These are phyloP conservation scores for Globisporangium takayamanum DNA, from an alignment of 352 stramenopile genomes.

Conservation along the genomic window DNA sequence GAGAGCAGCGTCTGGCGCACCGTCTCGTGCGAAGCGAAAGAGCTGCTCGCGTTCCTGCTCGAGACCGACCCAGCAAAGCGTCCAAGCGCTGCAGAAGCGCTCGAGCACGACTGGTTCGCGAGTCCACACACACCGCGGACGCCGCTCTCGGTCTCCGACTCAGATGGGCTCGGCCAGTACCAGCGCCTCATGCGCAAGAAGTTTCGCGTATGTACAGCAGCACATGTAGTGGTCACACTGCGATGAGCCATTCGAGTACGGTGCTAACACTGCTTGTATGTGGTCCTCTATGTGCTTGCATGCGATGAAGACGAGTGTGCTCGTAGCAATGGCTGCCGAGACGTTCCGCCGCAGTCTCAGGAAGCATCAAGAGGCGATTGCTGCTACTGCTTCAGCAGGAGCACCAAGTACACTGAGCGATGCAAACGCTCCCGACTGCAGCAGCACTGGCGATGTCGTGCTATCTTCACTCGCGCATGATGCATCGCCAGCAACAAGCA, in stretches of 20 bases:
- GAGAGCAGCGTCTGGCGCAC: slow-evolving; percentile 29
- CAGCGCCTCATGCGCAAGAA: slow-evolving; percentile 54
- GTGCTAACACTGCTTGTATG: neutral
- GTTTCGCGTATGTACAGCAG: slow-evolving; percentile 35
- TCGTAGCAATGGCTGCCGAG: slow-evolving; percentile 49
- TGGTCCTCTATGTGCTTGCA: neutral
- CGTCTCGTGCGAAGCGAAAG: slow-evolving; percentile 47
- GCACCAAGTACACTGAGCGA: neutral
- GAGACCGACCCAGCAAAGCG: slow-evolving; percentile 21
- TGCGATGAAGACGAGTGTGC: slow-evolving; percentile 36
- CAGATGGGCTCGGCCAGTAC: slow-evolving; percentile 46
- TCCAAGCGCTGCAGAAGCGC: slow-evolving; percentile 26
- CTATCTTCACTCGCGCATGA: neutral
- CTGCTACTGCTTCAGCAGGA: neutral
- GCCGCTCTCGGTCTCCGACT: slow-evolving; percentile 43
- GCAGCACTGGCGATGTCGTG: too few relatives aligned
- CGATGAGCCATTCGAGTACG: neutral
- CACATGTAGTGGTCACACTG: neutral
- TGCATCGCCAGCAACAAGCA: neutral
- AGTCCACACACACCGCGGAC: slow-evolving; percentile 33
- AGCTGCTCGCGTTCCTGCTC: slow-evolving; percentile 35
- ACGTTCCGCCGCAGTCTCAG: slow-evolving; percentile 44
- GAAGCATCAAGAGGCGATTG: slow-evolving; percentile 16
- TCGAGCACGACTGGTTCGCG: slow-evolving; percentile 45
- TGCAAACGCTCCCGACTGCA: too few relatives aligned